Conservation (phyloP, 805 yeast genomes). For the Jamesozyma hellenica region DNA sequence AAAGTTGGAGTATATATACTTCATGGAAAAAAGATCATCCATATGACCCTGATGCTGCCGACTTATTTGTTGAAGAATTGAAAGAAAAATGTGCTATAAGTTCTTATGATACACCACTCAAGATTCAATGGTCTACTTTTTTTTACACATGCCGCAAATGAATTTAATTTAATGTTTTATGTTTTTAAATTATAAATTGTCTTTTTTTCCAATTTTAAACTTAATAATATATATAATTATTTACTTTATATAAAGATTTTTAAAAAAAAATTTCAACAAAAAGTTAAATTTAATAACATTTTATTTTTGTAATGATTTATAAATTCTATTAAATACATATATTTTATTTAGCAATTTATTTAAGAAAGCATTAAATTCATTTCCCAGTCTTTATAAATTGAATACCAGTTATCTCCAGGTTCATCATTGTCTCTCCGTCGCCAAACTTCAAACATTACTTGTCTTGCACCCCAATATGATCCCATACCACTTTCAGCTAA, state of each 20-base stretch:
- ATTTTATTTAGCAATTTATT: too few relatives aligned
- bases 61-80: constrained; percentile 37
- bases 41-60: constrained; percentile 39
- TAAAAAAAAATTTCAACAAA: too few relatives aligned
- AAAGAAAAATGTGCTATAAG: constrained; percentile 37
- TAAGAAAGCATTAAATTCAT: constrained; percentile 62
- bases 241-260: too few relatives aligned
- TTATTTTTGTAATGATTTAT: too few relatives aligned
- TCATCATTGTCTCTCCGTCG: constrained; percentile 54
- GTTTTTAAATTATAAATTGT: too few relatives aligned
- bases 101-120: constrained; percentile 30
- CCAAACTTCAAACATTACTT: constrained; percentile 82
- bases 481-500: constrained; percentile 52
- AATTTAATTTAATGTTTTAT: too few relatives aligned
- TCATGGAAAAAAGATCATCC: constrained; percentile 41
- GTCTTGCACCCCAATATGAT: constrained; percentile 78
- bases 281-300: too few relatives aligned
- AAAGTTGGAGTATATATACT: constrained; percentile 61
- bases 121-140: constrained; percentile 48
- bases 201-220: too few relatives aligned
- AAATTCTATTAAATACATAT: too few relatives aligned
- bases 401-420: constrained; percentile 61
- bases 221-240: too few relatives aligned
- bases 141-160: constrained; percentile 34
- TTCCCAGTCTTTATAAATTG: constrained; percentile 75